Base-by-base conservation (phyloP, 805 yeast genomes). In the Metschnikowia noctiluminum region DNA sequence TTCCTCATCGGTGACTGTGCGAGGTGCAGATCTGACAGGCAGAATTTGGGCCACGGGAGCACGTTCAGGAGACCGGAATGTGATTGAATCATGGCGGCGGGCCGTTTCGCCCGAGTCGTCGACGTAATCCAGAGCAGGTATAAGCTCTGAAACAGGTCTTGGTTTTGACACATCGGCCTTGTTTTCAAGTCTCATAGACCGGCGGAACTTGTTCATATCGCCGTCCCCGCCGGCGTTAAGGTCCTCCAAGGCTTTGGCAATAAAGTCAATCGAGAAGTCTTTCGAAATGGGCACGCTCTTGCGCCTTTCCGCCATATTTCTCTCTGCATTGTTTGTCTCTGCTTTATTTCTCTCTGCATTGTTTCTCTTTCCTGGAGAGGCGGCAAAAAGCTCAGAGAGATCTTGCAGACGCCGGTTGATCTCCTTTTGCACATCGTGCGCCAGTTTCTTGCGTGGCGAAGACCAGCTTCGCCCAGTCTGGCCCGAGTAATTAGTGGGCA, bases 211-310 rank as follows among this genome's bases (percentile, higher is more conserved):
- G 40, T 61, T 68, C 35, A 73, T 61, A 48, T 73, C 77, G 10
- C 78, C 77, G 48, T 73, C 62, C 6, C 78, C 78, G 11, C 78
- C 78, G 1, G 65, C 57, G 48, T 72, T 71, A 53, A 73, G 65
- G 55, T 73, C 78, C 52, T 73, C 77, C 32, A 73, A 58, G 1
- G 77, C 77, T 48, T 73, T 71, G 12, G 78, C 77, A 27, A 73
- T 73, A 49, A 69, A 73, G 48, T 73, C 78, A 30, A 73, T 68
- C 2, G 76, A 70, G 50, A 73, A 73, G 50, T 73, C 78, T 48
- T 73, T 71, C 46, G 64, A 60, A 8, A 72, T 62, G 9, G 76
- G 76, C 28, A 69, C 65, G 40, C 56, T 60, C 28, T 40, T 50
- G 35, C 43, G 46, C 2, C 46, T 15, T 35, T 42, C 35, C 21